Conservation (phyloP, 176 grass and related monocot genomes). For the Paspalum notatum region DNA sequence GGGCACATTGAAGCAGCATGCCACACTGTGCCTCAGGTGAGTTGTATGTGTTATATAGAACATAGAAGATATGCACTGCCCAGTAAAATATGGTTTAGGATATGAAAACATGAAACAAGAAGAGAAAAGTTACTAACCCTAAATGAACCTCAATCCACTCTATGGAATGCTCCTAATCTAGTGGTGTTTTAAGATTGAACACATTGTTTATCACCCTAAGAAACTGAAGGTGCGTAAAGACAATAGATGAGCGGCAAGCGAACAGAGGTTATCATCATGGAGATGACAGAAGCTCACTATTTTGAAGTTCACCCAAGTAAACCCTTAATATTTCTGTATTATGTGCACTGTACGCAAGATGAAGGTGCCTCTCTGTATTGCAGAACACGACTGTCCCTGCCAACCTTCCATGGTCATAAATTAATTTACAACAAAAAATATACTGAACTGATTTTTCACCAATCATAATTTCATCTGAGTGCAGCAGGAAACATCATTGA, state of each 20-base stretch:
- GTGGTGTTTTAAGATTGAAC: neutral
- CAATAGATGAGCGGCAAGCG: neutral
- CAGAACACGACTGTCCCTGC: neutral
- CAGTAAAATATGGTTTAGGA: neutral
- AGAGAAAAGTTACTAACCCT: neutral
- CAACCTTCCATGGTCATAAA: neutral
- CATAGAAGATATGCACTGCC: neutral
- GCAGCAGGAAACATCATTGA: no score
- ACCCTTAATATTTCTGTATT: neutral
- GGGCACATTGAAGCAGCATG: neutral
- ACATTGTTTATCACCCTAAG: neutral
- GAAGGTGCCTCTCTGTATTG: neutral
- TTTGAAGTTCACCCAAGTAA: neutral
- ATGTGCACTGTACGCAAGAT: neutral
- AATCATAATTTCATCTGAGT: no score
- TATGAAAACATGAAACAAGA: neutral
- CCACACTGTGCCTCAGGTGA: neutral
- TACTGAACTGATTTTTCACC: no score
- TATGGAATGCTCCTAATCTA: neutral
- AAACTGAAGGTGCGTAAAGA: neutral
- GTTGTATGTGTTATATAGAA: neutral
- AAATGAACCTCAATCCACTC: neutral
- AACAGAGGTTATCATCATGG: neutral
- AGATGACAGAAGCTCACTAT: conserved; percentile 9
- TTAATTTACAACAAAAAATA: neutral